These are phyloP conservation scores for Pleomassaria siparia DNA, from an alignment of 2,329 filamentous ascomycete genomes.

Conservation along the genomic window DNA sequence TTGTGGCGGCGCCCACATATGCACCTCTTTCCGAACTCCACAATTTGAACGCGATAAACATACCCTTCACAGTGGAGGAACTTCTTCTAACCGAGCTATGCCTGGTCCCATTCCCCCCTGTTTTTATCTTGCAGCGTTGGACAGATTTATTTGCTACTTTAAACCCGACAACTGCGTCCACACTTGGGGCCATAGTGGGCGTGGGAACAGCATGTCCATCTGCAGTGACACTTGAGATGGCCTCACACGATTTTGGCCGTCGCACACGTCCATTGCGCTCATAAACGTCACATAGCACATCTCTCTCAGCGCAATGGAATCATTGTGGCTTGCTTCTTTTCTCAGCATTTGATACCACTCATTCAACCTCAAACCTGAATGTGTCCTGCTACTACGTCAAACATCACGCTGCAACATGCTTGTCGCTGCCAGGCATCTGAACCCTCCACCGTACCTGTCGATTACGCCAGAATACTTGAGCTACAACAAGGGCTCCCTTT, in stretches of 20 bases:
- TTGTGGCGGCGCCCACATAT: conserved; percentile 12
- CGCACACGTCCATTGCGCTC: conserved; percentile 5
- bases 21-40: conserved; percentile 14
- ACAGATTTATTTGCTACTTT: background rate
- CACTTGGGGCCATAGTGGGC: background rate
- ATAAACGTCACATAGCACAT: conserved; percentile 1
- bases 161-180: background rate
- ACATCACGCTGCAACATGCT: conserved; percentile 19
- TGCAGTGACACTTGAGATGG: conserved; percentile 6
- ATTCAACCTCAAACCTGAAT: conserved; percentile 11
- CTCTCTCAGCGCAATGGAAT: background rate
- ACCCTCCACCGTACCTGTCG: conserved; percentile 9
- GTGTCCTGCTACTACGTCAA: conserved; percentile 10
- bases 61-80: conserved; percentile 1
- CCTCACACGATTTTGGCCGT: conserved; percentile 5
- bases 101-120: conserved; percentile 2
- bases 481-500: conserved; percentile 37
- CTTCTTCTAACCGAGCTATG: background rate
- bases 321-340: background rate
- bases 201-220: background rate
- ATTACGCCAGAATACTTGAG: conserved; percentile 27
- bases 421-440: conserved; percentile 18
- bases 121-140: background rate
- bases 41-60: background rate
- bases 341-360: background rate